phyloP scores from a whole-genome alignment of 2,329 filamentous ascomycete genomes.

The Calonectria pseudoreteaudii region DNA sequence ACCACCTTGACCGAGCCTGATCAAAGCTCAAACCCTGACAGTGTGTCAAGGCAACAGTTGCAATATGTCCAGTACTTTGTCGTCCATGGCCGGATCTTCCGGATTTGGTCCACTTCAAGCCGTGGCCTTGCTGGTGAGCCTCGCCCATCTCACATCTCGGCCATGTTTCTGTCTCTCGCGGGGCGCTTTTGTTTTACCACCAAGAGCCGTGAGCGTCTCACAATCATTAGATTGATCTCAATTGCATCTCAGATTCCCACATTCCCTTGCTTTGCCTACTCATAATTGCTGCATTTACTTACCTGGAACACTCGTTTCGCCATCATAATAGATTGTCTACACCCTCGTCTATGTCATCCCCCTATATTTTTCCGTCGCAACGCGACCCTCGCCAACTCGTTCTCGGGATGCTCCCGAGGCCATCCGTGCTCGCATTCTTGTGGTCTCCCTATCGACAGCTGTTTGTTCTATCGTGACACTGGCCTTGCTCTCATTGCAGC shows the following conservation, averaged over 20 bases:
- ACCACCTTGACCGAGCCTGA: neutral
- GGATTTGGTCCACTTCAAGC: slow-evolving; percentile 39
- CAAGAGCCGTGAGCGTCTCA: neutral
- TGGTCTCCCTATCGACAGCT: slow-evolving; percentile 81
- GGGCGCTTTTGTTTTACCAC: neutral
- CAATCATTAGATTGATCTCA: neutral
- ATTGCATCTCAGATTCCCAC: neutral
- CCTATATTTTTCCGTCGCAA: slow-evolving; percentile 85
- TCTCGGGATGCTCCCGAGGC: slow-evolving; percentile 90
- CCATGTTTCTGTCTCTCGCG: neutral
- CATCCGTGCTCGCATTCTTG: slow-evolving; percentile 86
- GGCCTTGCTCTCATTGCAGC: slow-evolving; percentile 67
- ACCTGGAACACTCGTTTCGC: slow-evolving; percentile 8
- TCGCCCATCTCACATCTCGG: slow-evolving; percentile 6
- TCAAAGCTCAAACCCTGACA: neutral
- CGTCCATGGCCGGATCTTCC: slow-evolving; percentile 19
- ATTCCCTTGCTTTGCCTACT: neutral
- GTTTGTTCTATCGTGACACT: slow-evolving; percentile 76
- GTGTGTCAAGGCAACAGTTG: neutral
- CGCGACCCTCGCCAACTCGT: slow-evolving; percentile 81
- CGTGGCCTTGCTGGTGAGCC: slow-evolving; percentile 39
- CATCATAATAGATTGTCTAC: slow-evolving; percentile 72
- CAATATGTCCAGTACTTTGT: slow-evolving; percentile 17
- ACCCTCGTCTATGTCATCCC: slow-evolving; percentile 92
- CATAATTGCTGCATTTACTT: slow-evolving; percentile 3